Percentiles rank a stretch among this genome's conserved stretches.
Evolutionary conservation across 495 filamentous ascomycete species (phyloP).

Genomic region (Xylaria nigripes): DNA sequence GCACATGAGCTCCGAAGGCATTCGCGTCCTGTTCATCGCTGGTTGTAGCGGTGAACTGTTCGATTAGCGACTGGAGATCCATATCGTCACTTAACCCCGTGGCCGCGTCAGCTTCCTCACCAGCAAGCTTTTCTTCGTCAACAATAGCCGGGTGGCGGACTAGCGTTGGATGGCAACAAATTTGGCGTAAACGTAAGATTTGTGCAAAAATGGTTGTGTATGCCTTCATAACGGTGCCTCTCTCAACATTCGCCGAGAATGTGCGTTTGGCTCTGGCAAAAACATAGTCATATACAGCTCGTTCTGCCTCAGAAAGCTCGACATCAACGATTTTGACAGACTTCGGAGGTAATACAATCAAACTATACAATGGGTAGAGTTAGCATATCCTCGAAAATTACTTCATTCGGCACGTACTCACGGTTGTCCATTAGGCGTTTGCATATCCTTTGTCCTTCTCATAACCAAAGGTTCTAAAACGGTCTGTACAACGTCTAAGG

Average conservation of each 20-base stretch:
- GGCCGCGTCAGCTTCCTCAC: slow-evolving; percentile 65
- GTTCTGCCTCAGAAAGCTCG: slow-evolving; percentile 72
- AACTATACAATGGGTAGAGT: slow-evolving; percentile 16
- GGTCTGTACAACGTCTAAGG: slow-evolving; percentile 93
- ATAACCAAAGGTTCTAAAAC: slow-evolving; percentile 94
- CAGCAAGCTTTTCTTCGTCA: slow-evolving; percentile 80
- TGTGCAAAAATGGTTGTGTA: slow-evolving; percentile 96
- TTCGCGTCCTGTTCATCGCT: slow-evolving; percentile 58
- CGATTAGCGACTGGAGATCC: slow-evolving; percentile 80
- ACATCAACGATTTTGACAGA: slow-evolving; percentile 76
- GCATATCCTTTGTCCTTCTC: slow-evolving; percentile 94
- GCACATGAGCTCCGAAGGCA: slow-evolving; percentile 75
- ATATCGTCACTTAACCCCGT: slow-evolving; percentile 89
- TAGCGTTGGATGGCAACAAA: slow-evolving; percentile 86
- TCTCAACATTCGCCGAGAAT: slow-evolving; percentile 77
- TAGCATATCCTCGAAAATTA: not conserved
- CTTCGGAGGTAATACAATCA: slow-evolving; percentile 79
- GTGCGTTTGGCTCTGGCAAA: slow-evolving; percentile 73
- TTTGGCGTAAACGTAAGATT: slow-evolving; percentile 86
- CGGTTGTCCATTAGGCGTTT: slow-evolving; percentile 80
- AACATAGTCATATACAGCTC: slow-evolving; percentile 86
- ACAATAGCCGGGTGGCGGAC: slow-evolving; percentile 78
- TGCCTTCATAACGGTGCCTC: slow-evolving; percentile 84
- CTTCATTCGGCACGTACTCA: slow-evolving; percentile 5
- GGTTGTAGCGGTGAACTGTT: slow-evolving; percentile 65